Conservation (phyloP, 2,329 filamentous ascomycete genomes). For the Myrmaecium sp. region DNA sequence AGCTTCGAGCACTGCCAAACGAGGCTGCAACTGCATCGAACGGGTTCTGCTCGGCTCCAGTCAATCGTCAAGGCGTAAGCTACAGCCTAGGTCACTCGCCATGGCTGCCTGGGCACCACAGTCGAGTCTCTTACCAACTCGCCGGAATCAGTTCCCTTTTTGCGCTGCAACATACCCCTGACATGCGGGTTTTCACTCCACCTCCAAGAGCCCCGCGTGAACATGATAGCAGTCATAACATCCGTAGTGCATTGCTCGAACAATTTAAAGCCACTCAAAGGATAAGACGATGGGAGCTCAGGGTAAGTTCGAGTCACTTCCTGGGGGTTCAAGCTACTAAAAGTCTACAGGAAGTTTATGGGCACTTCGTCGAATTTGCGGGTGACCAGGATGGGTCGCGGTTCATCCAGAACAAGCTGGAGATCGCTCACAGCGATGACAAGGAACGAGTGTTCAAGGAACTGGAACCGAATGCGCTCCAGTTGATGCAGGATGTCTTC, state of each 20-base stretch:
- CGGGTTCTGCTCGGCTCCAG: no score
- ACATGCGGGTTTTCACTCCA: neutral
- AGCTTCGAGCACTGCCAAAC: no score
- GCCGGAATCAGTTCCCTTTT: neutral
- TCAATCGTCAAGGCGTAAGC: no score
- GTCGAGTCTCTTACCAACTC: no score
- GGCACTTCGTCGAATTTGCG: constrained; percentile 81
- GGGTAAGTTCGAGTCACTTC: constrained; percentile 27
- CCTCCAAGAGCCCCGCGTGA: constrained; percentile 32
- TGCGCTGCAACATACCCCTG: neutral
- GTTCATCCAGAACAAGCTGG: constrained; percentile 86
- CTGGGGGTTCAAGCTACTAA: constrained; percentile 1
- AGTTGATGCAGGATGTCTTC: constrained; percentile 91
- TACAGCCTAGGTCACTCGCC: no score
- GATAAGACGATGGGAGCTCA: constrained; percentile 64
- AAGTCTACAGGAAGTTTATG: constrained; percentile 55
- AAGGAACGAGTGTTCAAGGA: constrained; percentile 83
- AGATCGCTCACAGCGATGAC: constrained; percentile 86
- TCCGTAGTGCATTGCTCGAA: constrained; percentile 57
- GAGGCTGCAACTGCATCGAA: no score
- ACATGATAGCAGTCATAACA: constrained; percentile 40
- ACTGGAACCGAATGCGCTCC: constrained; percentile 66
- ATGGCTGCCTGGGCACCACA: no score
- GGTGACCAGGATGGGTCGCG: constrained; percentile 91
- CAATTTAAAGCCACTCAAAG: constrained; percentile 66